phyloP scores from a whole-genome alignment of 441 rosid species.

The Gossypium davidsonii region DNA sequence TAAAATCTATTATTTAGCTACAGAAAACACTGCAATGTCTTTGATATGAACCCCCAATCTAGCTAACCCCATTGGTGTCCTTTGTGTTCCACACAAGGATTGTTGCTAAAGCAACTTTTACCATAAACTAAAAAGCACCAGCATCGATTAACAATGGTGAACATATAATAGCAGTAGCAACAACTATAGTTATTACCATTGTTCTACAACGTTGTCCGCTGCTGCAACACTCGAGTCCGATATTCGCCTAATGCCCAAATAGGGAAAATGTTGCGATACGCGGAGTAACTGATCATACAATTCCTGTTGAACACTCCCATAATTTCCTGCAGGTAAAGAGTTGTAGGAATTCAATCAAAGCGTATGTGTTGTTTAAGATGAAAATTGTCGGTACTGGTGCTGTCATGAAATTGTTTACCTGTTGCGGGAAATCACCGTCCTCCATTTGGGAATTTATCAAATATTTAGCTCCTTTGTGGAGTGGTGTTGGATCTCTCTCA shows the following conservation, averaged over 20 bases:
- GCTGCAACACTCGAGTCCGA: constrained; percentile 29
- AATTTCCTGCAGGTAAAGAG: constrained; percentile 28
- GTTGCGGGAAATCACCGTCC: constrained; percentile 55
- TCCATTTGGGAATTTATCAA: constrained; percentile 56
- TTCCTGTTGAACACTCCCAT: constrained; percentile 49
- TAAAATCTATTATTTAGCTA: background rate
- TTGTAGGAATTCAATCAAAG: background rate
- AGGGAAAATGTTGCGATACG: constrained; percentile 35
- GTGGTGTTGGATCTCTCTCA: constrained; percentile 43
- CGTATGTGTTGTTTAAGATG: background rate
- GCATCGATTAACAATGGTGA: background rate
- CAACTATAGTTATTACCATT: background rate
- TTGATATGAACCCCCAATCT: background rate
- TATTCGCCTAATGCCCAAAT: constrained; percentile 50
- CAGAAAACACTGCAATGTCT: background rate
- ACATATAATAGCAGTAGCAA: background rate
- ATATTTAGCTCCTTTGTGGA: constrained; percentile 45
- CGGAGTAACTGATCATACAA: constrained; percentile 41
- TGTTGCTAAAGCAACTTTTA: background rate
- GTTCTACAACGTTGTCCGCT: background rate
- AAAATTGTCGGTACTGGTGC: background rate
- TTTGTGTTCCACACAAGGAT: background rate
- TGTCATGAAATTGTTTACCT: constrained; percentile 24
- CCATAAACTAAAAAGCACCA: background rate
- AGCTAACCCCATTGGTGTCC: background rate